Percentiles rank a stretch among this genome's conserved stretches.
These are phyloP conservation scores for Tuber brumale DNA, from an alignment of 495 filamentous ascomycete genomes.

Conservation along the genomic window DNA sequence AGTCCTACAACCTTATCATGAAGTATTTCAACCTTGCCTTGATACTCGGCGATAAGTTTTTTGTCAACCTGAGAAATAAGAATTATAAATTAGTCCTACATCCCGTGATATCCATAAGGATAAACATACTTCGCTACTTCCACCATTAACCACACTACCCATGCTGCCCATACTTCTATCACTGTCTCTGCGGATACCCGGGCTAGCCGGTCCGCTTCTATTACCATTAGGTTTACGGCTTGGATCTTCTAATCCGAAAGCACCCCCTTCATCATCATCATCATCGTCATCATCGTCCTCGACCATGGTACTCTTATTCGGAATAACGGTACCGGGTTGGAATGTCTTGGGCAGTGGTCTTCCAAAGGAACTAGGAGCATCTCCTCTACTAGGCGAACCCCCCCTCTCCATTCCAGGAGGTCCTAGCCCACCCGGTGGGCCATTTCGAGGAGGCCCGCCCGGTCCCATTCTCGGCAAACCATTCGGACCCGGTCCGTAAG, in stretches of 20 bases:
- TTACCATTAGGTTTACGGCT: conserved; percentile 51
- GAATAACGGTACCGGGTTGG: conserved; percentile 91
- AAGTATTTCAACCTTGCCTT: conserved; percentile 66
- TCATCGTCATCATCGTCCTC: conserved; percentile 86
- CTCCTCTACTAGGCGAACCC: conserved; percentile 46
- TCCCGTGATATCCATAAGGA: neutral
- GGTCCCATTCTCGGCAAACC: conserved; percentile 36
- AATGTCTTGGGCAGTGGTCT: conserved; percentile 79
- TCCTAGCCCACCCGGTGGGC: conserved; percentile 19
- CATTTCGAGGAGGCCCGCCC: conserved; percentile 43
- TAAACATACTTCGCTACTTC: conserved; percentile 23
- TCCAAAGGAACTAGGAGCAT: conserved; percentile 47
- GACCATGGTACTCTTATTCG: conserved; percentile 96
- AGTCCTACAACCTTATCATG: conserved; percentile 66
- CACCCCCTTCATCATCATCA: conserved; percentile 58
- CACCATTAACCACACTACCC: conserved; percentile 28
- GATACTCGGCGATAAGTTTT: conserved; percentile 66
- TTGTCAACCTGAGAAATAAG: conserved; percentile 52
- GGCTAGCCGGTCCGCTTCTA: conserved; percentile 49
- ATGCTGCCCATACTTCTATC: conserved; percentile 37
- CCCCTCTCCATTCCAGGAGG: conserved; percentile 46
- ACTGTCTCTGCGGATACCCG: conserved; percentile 43
- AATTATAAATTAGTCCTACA: conserved; percentile 7
- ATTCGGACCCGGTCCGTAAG: conserved; percentile 22
- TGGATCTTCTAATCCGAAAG: conserved; percentile 56